phyloP scores from a whole-genome alignment of 768 basidiomycete genomes.

The Strobilomyces confusus region DNA sequence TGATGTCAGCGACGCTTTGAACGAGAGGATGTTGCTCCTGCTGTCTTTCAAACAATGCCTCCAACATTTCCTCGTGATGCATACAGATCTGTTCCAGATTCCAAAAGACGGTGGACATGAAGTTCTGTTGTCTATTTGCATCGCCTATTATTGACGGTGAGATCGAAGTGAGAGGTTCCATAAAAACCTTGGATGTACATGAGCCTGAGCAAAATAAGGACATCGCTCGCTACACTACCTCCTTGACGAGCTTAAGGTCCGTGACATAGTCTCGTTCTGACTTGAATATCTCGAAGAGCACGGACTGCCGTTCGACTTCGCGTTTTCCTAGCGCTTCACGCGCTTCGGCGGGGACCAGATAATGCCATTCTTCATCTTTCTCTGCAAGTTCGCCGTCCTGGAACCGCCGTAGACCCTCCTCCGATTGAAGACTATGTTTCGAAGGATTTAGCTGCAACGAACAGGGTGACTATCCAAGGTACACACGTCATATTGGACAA shows the following conservation, averaged over 20 bases:
- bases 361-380: slow-evolving; percentile 80
- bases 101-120: slow-evolving; percentile 79
- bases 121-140: slow-evolving; percentile 50
- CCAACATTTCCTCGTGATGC: slow-evolving; percentile 68
- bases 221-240: slow-evolving; percentile 40
- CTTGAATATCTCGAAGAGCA: slow-evolving; percentile 86
- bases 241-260: slow-evolving; percentile 68
- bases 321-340: slow-evolving; percentile 64
- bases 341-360: slow-evolving; percentile 70
- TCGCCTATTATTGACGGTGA: slow-evolving; percentile 62
- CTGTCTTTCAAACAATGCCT: slow-evolving; percentile 73
- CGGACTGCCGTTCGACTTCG: slow-evolving; percentile 82
- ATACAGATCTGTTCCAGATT: slow-evolving; percentile 68
- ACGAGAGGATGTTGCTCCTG: slow-evolving; percentile 82
- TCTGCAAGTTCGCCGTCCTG: slow-evolving; percentile 62
- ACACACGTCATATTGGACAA: slow-evolving; percentile 40
- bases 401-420: slow-evolving; percentile 62
- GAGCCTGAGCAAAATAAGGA: slow-evolving; percentile 1
- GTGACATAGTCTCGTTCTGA: slow-evolving; percentile 84
- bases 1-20: slow-evolving; percentile 76
- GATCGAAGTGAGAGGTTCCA: slow-evolving; percentile 57
- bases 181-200: slow-evolving; percentile 54
- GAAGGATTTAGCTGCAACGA: slow-evolving; percentile 10
- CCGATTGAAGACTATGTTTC: slow-evolving; percentile 58
- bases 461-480: slow-evolving; percentile 1